Evolutionary conservation across 179 eudicot species (phyloP).

Genomic region (Sideroxylon spinosum): DNA sequence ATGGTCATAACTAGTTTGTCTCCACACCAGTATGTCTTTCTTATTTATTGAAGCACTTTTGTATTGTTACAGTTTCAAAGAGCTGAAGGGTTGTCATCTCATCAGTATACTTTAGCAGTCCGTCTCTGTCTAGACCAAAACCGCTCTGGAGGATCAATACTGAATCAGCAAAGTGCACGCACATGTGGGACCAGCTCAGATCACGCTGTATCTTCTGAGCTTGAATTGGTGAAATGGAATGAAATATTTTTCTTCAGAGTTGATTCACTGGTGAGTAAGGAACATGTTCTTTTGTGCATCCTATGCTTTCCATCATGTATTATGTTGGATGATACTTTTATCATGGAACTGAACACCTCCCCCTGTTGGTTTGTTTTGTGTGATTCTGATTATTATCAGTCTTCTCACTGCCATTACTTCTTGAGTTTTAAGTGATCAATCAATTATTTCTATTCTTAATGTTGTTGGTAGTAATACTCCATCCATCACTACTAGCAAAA

Average conservation of each 20-base stretch:
- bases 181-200: conserved; percentile 62
- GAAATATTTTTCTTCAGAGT: conserved; percentile 88
- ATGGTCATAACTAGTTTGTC: neutral
- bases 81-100: conserved; percentile 60
- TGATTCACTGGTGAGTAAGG: conserved; percentile 60
- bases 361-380: too few relatives aligned
- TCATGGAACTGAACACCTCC: neutral
- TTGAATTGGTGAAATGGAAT: conserved; percentile 69
- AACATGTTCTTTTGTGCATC: conserved; percentile 3
- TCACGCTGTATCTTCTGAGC: conserved; percentile 38
- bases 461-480: too few relatives aligned
- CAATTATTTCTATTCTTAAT: too few relatives aligned
- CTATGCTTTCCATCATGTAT: neutral
- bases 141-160: conserved; percentile 31
- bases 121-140: conserved; percentile 47
- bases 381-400: too few relatives aligned
- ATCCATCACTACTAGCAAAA: neutral
- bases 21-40: neutral
- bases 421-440: too few relatives aligned
- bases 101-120: conserved; percentile 63
- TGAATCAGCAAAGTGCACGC: conserved; percentile 78
- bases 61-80: conserved; percentile 51
- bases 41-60: conserved; percentile 4
- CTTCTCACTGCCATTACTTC: too few relatives aligned
- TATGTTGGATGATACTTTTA: neutral